phyloP scores from a whole-genome alignment of 2,329 filamentous ascomycete species.

The Botrytis aclada region DNA sequence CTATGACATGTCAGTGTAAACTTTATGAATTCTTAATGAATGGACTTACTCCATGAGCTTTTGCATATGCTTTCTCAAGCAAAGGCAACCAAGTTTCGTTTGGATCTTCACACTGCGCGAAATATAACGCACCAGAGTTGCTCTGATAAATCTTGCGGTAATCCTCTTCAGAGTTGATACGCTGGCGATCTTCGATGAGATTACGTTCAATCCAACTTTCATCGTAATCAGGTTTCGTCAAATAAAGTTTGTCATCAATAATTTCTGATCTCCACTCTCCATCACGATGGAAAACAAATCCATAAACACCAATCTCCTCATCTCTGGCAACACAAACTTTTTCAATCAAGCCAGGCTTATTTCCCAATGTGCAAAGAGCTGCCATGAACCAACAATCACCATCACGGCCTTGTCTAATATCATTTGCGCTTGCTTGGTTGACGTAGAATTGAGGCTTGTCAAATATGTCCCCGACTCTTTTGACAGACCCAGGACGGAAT shows the following conservation, averaged over 20 bases:
- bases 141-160: constrained; percentile 45
- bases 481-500: constrained; percentile 40
- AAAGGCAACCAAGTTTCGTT: constrained; percentile 83
- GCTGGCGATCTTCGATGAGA: constrained; percentile 70
- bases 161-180: constrained; percentile 54
- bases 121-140: constrained; percentile 75
- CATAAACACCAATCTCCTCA: constrained; percentile 73
- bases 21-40: not conserved
- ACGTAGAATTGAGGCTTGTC: constrained; percentile 74
- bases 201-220: constrained; percentile 63
- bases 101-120: constrained; percentile 69
- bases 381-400: constrained; percentile 88
- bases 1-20: constrained; percentile 17
- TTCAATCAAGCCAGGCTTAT: constrained; percentile 46
- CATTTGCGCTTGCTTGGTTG: constrained; percentile 66
- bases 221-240: constrained; percentile 78
- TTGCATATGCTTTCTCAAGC: constrained; percentile 80
- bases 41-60: constrained; percentile 58
- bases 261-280: constrained; percentile 86
- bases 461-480: constrained; percentile 70
- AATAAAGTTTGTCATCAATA: constrained; percentile 84
- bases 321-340: constrained; percentile 40
- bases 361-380: constrained; percentile 68
- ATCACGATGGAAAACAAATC: constrained; percentile 82
- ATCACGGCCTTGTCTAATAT: constrained; percentile 73